Evolutionary conservation across 1,284 basidiomycete genomes (phyloP).

Genomic region (Schizophyllum amplum): DNA sequence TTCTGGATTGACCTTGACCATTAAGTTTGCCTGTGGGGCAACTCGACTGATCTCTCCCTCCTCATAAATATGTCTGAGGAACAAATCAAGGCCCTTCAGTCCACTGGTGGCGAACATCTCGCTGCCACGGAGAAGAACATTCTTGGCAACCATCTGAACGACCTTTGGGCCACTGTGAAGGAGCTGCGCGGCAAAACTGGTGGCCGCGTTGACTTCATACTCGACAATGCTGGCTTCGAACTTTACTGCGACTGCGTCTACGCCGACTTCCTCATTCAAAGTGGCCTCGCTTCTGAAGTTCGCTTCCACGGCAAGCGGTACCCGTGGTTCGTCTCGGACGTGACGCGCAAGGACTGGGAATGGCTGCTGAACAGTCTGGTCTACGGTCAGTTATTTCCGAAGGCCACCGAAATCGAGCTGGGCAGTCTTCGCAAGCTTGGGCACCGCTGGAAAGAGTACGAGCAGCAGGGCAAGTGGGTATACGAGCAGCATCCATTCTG

Average conservation of each 20-base stretch:
- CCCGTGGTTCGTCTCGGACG: slow-evolving; percentile 95
- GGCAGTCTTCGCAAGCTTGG: slow-evolving; percentile 80
- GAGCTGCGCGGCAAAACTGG: slow-evolving; percentile 63
- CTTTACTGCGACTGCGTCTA: slow-evolving; percentile 96
- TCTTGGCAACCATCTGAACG: slow-evolving; percentile 74
- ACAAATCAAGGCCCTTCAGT: slow-evolving; percentile 96
- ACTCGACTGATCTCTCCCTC: slow-evolving; percentile 93
- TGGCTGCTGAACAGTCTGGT: slow-evolving; percentile 88
- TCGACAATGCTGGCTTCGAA: slow-evolving; percentile 92
- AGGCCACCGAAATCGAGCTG: slow-evolving; percentile 71
- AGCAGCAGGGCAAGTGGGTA: slow-evolving; percentile 88
- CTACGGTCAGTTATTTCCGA: slow-evolving; percentile 84
- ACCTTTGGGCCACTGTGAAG: slow-evolving; percentile 79
- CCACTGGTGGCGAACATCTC: slow-evolving; percentile 91
- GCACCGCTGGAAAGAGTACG: slow-evolving; percentile 93
- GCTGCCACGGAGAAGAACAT: slow-evolving; percentile 97
- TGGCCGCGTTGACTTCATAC: slow-evolving; percentile 83
- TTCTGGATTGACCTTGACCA: slow-evolving; percentile 8
- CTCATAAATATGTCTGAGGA: slow-evolving; percentile 99
- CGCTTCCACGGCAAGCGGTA: slow-evolving; percentile 91
- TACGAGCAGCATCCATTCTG: slow-evolving; percentile 98
- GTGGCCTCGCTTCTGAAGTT: slow-evolving; percentile 62
- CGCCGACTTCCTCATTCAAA: slow-evolving; percentile 38
- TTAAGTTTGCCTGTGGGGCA: slow-evolving; percentile 88
- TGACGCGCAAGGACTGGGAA: slow-evolving; percentile 93